These are phyloP conservation scores for Arthrobotrys conoides DNA, from an alignment of 2,329 filamentous ascomycete genomes.

Conservation along the genomic window DNA sequence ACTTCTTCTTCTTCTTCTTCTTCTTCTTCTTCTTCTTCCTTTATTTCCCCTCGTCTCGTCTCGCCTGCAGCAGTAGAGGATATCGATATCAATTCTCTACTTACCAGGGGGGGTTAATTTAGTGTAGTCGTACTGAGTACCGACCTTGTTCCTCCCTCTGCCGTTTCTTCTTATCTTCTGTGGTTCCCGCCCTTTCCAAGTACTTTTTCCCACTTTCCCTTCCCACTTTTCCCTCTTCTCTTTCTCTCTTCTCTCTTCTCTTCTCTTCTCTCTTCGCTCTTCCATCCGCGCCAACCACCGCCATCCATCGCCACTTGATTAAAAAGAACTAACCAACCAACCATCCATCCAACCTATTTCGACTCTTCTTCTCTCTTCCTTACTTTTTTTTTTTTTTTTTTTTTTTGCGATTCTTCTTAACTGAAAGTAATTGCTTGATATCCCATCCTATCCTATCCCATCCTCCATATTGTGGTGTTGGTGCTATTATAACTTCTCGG, in stretches of 20 bases:
- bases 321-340: no score
- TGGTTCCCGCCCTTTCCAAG: slow-evolving; percentile 30
- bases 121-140: slow-evolving; percentile 51
- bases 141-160: slow-evolving; percentile 25
- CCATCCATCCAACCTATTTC: no score
- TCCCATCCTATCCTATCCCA: background rate
- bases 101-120: slow-evolving; percentile 8
- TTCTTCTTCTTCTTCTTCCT: no score
- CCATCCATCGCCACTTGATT: slow-evolving; percentile 27
- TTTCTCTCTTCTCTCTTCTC: no score
- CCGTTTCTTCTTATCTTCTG: slow-evolving; percentile 44
- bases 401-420: slow-evolving; percentile 56
- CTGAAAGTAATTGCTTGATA: slow-evolving; percentile 44
- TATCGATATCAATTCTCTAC: background rate
- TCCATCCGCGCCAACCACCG: slow-evolving; percentile 19
- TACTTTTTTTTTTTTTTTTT: no score
- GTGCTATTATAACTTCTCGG: no score
- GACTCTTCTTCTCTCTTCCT: no score
- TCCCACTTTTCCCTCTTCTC: background rate
- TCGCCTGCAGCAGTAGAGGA: background rate
- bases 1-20: no score
- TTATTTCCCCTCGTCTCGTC: no score
- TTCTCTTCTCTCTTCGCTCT: no score
- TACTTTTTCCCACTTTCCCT: slow-evolving; percentile 1
- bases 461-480: no score